Conservation (phyloP, 352 stramenopile species). For the Phytopythium boreale region DNA sequence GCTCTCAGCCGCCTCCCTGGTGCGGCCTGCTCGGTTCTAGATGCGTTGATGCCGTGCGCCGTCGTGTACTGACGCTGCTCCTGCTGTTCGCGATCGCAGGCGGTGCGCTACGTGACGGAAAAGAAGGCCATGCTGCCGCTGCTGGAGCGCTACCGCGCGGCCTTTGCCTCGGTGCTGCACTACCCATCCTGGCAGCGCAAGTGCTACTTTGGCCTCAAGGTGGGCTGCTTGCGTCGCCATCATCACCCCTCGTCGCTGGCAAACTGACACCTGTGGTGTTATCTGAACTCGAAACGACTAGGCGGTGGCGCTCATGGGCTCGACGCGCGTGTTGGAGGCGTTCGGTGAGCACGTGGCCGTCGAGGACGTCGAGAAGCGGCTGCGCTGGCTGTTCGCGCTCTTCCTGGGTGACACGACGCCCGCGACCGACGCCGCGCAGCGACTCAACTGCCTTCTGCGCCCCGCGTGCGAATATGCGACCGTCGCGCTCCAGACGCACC, state of each 20-base stretch:
- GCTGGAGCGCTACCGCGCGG: conserved; percentile 44
- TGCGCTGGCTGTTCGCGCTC: conserved; percentile 55
- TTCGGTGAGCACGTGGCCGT: conserved; percentile 41
- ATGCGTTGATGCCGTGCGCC: not conserved
- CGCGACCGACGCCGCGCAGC: conserved; percentile 11
- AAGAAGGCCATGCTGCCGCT: conserved; percentile 53
- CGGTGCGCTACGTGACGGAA: conserved; percentile 74
- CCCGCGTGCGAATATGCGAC: conserved; percentile 59
- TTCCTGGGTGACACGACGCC: conserved; percentile 27
- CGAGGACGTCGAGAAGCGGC: conserved; percentile 32
- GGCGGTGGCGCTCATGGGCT: conserved; percentile 66
- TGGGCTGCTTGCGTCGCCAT: conserved; percentile 7
- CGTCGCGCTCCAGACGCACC: conserved; percentile 67
- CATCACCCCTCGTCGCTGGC: not conserved
- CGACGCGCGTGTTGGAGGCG: conserved; percentile 59
- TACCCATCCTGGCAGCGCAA: conserved; percentile 44
- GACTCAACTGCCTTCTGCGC: conserved; percentile 52
- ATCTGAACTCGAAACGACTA: conserved; percentile 8
- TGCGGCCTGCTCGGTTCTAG: conserved; percentile 9
- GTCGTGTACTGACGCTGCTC: not conserved
- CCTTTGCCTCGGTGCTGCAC: conserved; percentile 49
- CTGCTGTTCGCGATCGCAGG: conserved; percentile 21
- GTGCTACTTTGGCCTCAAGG: conserved; percentile 45
- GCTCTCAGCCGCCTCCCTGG: conserved; percentile 58
- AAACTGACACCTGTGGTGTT: not conserved